Evolutionary conservation across 2,329 filamentous ascomycete genomes (phyloP).

Genomic region (Ophiostoma triangulosporum): DNA sequence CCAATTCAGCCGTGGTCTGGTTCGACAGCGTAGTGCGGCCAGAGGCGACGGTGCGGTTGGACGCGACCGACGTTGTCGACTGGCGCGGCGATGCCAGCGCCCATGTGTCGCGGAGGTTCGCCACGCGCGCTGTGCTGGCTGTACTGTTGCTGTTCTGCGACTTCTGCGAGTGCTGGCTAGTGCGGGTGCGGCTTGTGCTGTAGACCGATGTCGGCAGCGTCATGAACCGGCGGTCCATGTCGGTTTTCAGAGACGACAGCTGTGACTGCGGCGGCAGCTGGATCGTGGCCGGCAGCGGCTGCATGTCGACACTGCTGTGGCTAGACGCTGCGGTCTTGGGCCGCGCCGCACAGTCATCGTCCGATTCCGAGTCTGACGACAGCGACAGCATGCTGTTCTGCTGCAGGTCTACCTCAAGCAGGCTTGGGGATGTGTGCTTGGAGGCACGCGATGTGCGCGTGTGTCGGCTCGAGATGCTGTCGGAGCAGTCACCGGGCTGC

Average conservation of each 20-base stretch:
- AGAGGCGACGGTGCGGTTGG: slow-evolving; percentile 1
- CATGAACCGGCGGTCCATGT: not conserved
- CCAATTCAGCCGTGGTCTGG: not conserved
- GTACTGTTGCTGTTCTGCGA: slow-evolving; percentile 8
- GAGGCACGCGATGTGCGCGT: slow-evolving; percentile 42
- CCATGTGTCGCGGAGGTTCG: not conserved
- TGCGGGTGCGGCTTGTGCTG: not conserved
- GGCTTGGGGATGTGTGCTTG: slow-evolving; percentile 32
- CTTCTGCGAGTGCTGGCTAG: not conserved
- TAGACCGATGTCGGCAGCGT: not conserved
- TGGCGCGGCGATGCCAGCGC: slow-evolving; percentile 19
- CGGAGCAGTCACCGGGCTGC: slow-evolving; percentile 25
- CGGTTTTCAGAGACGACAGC: not conserved
- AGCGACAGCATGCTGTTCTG: slow-evolving; percentile 43
- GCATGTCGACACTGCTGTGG: not conserved
- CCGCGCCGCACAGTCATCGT: slow-evolving; percentile 27
- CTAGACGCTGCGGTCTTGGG: slow-evolving; percentile 18
- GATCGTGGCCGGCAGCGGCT: not conserved
- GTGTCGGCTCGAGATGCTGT: slow-evolving; percentile 41
- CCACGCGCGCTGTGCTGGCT: not conserved
- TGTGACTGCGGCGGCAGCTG: not conserved
- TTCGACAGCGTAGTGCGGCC: not conserved
- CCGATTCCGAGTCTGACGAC: slow-evolving; percentile 45
- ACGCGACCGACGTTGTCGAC: slow-evolving; percentile 22
- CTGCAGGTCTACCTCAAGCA: slow-evolving; percentile 37